Conservation (phyloP, 192 early-diverging fungal genomes). For the Geosiphon pyriformis region DNA sequence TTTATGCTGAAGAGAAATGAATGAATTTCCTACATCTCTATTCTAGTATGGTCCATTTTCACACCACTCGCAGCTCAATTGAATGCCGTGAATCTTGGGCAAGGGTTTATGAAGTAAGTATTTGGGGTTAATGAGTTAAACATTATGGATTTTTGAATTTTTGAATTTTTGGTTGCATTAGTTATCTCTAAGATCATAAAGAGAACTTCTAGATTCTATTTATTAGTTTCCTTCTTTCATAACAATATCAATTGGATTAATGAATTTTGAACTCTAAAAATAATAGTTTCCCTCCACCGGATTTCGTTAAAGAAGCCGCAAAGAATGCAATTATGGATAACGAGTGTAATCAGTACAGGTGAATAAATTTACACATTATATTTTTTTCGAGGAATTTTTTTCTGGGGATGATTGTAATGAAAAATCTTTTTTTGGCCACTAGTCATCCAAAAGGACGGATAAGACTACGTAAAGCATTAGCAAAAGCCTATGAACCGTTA, state of each 20-base stretch:
- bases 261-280: no score
- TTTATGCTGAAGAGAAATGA: background rate
- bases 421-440: no score
- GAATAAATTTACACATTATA: constrained; percentile 30
- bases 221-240: no score
- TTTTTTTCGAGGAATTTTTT: no score
- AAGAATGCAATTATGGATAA: constrained; percentile 55
- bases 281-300: constrained; percentile 75
- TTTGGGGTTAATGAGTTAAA: background rate
- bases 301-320: constrained; percentile 79
- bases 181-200: no score
- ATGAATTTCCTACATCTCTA: background rate
- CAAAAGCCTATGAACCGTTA: constrained; percentile 66
- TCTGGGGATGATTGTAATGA: no score
- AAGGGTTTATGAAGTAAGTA: constrained; percentile 72
- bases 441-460: constrained; percentile 62
- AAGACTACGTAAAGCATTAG: constrained; percentile 62
- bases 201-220: no score
- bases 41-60: constrained; percentile 76
- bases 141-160: background rate
- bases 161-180: constrained; percentile 13
- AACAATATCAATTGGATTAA: no score
- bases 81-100: constrained; percentile 89
- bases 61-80: constrained; percentile 78
- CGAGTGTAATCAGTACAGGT: constrained; percentile 85